Evolutionary conservation across 805 yeast genomes (phyloP).

Genomic region (Saturnispora quitensis): DNA sequence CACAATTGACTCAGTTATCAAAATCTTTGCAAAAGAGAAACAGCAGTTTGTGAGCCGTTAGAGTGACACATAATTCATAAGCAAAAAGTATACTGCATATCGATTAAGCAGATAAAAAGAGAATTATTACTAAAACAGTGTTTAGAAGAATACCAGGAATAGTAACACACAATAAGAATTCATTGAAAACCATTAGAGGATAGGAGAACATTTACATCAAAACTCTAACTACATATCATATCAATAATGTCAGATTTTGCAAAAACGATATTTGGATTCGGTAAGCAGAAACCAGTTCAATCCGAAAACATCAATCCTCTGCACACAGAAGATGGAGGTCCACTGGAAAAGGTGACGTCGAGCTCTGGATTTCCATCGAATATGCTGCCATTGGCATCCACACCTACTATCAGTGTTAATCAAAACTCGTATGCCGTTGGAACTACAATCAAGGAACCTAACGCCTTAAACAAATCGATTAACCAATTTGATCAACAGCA

Average conservation of each 20-base stretch:
- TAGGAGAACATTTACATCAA: background rate
- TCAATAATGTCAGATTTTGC: conserved; percentile 20
- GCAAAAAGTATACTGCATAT: background rate
- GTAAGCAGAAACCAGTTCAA: conserved; percentile 9
- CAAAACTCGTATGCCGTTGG: conserved; percentile 59
- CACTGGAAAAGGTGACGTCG: conserved; percentile 7
- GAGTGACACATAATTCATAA: background rate
- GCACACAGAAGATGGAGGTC: conserved; percentile 11
- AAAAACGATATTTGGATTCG: conserved; percentile 18
- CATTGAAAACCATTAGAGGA: background rate
- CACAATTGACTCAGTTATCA: background rate
- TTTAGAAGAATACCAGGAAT: background rate
- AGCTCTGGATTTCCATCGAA: conserved; percentile 24
- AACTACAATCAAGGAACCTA: conserved; percentile 42
- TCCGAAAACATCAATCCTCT: conserved; percentile 8
- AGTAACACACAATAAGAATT: background rate
- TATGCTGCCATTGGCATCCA: conserved; percentile 38
- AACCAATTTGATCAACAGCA: conserved; percentile 25
- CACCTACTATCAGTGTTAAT: conserved; percentile 64
- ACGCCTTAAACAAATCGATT: conserved; percentile 26
- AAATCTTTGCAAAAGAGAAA: background rate
- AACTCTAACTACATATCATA: background rate
- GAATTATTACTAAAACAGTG: background rate
- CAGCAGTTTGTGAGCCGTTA: background rate
- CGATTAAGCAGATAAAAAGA: background rate